Evolutionary conservation across 2,329 filamentous ascomycete genomes (phyloP), one percentile per base, ranked within the genome.

Genomic region (Colletotrichum paranaense): DNA sequence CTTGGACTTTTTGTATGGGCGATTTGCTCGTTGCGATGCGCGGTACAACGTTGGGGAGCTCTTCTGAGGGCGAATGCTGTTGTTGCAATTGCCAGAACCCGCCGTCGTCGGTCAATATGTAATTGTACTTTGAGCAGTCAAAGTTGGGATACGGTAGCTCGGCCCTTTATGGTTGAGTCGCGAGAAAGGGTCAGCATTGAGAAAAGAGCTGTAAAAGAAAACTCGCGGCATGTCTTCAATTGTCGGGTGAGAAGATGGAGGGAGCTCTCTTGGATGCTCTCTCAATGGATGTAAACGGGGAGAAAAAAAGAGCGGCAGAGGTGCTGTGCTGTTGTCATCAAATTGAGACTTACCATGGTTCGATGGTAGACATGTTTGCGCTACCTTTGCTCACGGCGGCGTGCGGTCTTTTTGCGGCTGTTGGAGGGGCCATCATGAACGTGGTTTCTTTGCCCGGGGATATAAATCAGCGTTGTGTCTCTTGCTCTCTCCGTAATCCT

Each of bases 121-220:
- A 75, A 19, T 75, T 73, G 52, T 75, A 75, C 26, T 75, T 66
- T 22, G 74, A 75, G 62, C 74, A 75, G 53, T 75, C 73, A 60
- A 75, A 73, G 62, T 73, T 57, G 52, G 64, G 57, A 26, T 73
- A 68, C 35, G 57, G 66, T 42, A 59, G 28, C 42, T 75, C 73
- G 52, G 69, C 9, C 74, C 74, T 75, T 62, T 46, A 19, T 26
- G 26, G 28, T 19, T 30, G 11, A 38, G 24, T 22, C 14, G 12
- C 26, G 16, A 24, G 28, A 26, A 32, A 52, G 42, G 4, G 26
- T 63, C 46, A 63, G 60, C 28, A 63, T 32, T 6, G n/a, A 12
- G 30, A n/a, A 46, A n/a, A 46, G 5, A 11, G 32, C 32, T 32
- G 9, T 32, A 12, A 35, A 28, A 7, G 4, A 53, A 28, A 7